Evolutionary conservation across 805 yeast genomes (phyloP).

Genomic region (Cyberlindnera bimundalis): DNA sequence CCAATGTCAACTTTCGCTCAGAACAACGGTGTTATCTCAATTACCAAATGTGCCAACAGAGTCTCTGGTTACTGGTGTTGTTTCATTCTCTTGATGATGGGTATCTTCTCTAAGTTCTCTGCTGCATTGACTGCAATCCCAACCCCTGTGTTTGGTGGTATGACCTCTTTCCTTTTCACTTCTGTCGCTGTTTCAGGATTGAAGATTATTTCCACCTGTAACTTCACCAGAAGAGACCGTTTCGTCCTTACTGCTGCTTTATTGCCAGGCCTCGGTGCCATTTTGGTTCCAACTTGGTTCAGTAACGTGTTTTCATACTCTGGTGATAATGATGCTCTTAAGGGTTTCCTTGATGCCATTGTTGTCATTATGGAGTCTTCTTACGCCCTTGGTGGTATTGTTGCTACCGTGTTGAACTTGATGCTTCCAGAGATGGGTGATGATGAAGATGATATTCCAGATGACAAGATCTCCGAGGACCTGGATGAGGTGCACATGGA

Average conservation of each 20-base stretch:
- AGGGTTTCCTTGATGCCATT: constrained; percentile 67
- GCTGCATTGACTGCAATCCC: constrained; percentile 88
- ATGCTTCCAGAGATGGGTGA: constrained; percentile 57
- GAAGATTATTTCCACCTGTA: constrained; percentile 50
- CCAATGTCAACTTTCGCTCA: constrained; percentile 93
- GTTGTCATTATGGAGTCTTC: constrained; percentile 69
- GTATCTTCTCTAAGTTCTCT: constrained; percentile 80
- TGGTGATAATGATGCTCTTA: constrained; percentile 54
- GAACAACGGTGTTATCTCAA: constrained; percentile 89
- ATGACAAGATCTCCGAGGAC: constrained; percentile 12
- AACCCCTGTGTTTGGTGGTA: constrained; percentile 78
- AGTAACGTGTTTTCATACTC: constrained; percentile 57
- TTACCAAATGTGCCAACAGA: constrained; percentile 88
- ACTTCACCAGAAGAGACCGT: constrained; percentile 68
- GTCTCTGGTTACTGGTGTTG: constrained; percentile 77
- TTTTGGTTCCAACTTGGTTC: constrained; percentile 65
- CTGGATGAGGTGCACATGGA: constrained; percentile 25
- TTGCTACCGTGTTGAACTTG: constrained; percentile 59
- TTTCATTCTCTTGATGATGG: constrained; percentile 79
- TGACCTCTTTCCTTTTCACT: constrained; percentile 75
- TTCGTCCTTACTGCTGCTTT: constrained; percentile 65
- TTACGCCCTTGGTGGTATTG: constrained; percentile 65
- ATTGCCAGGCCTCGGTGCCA: constrained; percentile 65
- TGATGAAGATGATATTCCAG: constrained; percentile 20
- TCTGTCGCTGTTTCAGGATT: constrained; percentile 76